Evolutionary conservation across 345 rosid genomes (phyloP).

Genomic region (Sonneratia caseolaris): DNA sequence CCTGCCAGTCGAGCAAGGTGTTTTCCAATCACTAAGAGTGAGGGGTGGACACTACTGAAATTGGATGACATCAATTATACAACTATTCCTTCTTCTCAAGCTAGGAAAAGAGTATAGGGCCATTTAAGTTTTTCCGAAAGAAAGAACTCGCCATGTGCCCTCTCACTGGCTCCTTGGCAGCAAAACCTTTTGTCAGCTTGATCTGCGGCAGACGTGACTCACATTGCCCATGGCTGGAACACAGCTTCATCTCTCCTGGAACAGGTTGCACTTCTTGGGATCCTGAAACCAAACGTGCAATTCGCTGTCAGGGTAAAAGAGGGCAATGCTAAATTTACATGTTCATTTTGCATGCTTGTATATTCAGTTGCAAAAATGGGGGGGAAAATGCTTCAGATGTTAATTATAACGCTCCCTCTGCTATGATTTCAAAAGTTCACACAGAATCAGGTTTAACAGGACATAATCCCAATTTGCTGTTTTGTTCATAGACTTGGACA

Average conservation of each 20-base stretch:
- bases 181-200: slow-evolving; percentile 74
- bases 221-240: slow-evolving; percentile 70
- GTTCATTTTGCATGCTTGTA: neutral
- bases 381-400: neutral
- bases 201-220: slow-evolving; percentile 41
- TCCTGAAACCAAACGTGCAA: slow-evolving; percentile 25
- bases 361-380: neutral
- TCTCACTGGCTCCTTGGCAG: slow-evolving; percentile 90
- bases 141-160: slow-evolving; percentile 87
- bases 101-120: slow-evolving; percentile 10
- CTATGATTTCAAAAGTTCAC: neutral
- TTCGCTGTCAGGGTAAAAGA: neutral
- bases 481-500: too few relatives aligned
- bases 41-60: neutral
- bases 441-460: neutral
- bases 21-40: slow-evolving; percentile 5
- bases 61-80: neutral
- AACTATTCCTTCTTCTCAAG: neutral
- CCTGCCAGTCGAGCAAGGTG: slow-evolving; percentile 41
- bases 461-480: neutral
- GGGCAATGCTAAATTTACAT: neutral
- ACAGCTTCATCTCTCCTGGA: slow-evolving; percentile 31
- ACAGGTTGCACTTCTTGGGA: slow-evolving; percentile 58
- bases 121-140: slow-evolving; percentile 9
- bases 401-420: neutral